These are phyloP conservation scores for Pythium scleroteichum DNA, from an alignment of 352 stramenopile genomes.

Conservation along the genomic window DNA sequence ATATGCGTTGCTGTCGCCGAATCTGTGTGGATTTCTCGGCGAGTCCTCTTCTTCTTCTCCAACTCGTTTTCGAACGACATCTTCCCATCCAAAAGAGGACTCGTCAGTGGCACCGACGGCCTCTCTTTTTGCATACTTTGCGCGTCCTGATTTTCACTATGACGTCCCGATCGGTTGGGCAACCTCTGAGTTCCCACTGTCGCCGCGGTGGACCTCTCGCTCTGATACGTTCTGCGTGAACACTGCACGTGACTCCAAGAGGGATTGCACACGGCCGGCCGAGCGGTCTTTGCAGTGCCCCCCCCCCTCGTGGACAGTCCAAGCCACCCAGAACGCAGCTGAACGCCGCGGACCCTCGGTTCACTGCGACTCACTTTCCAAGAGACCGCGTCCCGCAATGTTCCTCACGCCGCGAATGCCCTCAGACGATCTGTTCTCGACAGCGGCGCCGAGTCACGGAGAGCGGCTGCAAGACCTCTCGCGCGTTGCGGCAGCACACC, in stretches of 20 bases:
- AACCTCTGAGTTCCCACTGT: slow-evolving; percentile 16
- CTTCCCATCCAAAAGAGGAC: no score
- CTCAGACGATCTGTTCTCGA: slow-evolving; percentile 2
- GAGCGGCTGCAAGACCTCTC: background rate
- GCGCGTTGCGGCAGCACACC: background rate
- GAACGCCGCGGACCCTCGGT: no score
- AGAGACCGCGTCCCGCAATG: slow-evolving; percentile 3
- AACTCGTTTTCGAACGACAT: no score
- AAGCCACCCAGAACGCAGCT: no score
- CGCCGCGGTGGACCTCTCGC: background rate
- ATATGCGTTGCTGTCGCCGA: no score
- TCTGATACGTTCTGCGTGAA: background rate
- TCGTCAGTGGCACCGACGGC: background rate
- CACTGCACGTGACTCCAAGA: background rate
- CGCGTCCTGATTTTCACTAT: background rate
- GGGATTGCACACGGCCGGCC: no score
- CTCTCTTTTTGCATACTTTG: background rate
- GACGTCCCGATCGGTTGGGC: background rate
- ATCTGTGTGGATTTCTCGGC: no score
- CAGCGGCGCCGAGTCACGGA: background rate
- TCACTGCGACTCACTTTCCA: background rate
- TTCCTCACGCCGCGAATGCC: slow-evolving; percentile 21
- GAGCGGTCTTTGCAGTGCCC: no score
- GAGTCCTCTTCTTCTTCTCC: no score
- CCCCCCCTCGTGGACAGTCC: slow-evolving; percentile 1